phyloP scores from a whole-genome alignment of 345 rosid species.

The Eucalyptus victrix region DNA sequence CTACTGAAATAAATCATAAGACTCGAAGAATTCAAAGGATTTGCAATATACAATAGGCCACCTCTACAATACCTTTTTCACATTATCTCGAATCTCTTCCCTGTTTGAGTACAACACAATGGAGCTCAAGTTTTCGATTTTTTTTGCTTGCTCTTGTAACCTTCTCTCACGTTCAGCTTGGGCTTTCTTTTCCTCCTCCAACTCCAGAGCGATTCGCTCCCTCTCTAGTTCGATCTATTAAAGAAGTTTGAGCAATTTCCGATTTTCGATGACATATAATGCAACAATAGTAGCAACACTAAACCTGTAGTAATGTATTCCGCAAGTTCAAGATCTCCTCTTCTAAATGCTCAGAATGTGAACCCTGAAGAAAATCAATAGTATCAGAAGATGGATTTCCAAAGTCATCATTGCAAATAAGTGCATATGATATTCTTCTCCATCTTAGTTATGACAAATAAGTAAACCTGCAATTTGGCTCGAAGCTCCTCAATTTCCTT shows the following conservation, averaged over 20 bases:
- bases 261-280: neutral
- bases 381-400: neutral
- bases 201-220: constrained; percentile 80
- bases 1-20: neutral
- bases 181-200: constrained; percentile 95
- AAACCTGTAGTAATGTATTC: constrained; percentile 81
- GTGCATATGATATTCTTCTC: neutral
- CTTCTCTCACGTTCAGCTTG: constrained; percentile 89
- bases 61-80: constrained; percentile 46
- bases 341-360: constrained; percentile 78
- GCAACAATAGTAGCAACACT: neutral
- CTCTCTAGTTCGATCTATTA: constrained; percentile 86
- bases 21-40: neutral
- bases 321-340: constrained; percentile 89
- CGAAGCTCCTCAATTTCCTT: constrained; percentile 97
- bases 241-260: neutral
- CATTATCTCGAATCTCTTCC: constrained; percentile 54
- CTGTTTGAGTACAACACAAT: constrained; percentile 74
- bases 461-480: constrained; percentile 65
- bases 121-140: constrained; percentile 80
- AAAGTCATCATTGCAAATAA: neutral
- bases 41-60: neutral
- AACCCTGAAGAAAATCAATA: constrained; percentile 31
- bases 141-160: constrained; percentile 86
- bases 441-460: neutral